Percentiles rank a stretch among this genome's conserved stretches.
Conservation (phyloP, 106 monocot species). For the Acorus calamus region DNA sequence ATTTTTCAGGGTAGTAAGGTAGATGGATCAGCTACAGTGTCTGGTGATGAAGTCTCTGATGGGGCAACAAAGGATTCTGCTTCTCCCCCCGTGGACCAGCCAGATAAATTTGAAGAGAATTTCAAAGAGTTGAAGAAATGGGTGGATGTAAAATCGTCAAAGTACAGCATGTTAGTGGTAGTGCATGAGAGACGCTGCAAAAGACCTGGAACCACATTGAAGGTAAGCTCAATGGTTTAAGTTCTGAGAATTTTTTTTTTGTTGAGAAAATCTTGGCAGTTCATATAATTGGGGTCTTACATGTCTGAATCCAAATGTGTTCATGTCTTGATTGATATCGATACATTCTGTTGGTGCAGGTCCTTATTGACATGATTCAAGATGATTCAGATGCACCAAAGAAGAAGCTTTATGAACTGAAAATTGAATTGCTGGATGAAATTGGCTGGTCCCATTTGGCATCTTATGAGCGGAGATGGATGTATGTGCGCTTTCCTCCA, state of each 20-base stretch:
- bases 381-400: slow-evolving; percentile 50
- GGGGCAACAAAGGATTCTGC: slow-evolving; percentile 4
- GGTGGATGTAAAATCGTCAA: slow-evolving; percentile 74
- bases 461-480: slow-evolving; percentile 71
- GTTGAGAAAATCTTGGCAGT: neutral
- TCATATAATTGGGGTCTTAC: too few relatives aligned
- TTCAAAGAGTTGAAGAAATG: slow-evolving; percentile 86
- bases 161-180: slow-evolving; percentile 51
- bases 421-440: slow-evolving; percentile 62
- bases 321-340: neutral
- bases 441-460: slow-evolving; percentile 77
- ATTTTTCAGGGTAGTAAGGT: too few relatives aligned
- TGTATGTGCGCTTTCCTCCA: slow-evolving; percentile 81
- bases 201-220: slow-evolving; percentile 72
- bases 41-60: slow-evolving; percentile 5
- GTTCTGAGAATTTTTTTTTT: too few relatives aligned
- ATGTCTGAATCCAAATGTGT: too few relatives aligned
- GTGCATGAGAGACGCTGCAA: slow-evolving; percentile 42
- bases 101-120: slow-evolving; percentile 76
- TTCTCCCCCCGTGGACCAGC: slow-evolving; percentile 10
- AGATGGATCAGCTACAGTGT: neutral
- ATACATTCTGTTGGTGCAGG: slow-evolving; percentile 22
- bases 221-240: slow-evolving; percentile 25
- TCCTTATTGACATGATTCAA: slow-evolving; percentile 55
- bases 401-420: slow-evolving; percentile 78